Conservation (phyloP, 2,329 filamentous ascomycete genomes). For the Didymella pomorum region DNA sequence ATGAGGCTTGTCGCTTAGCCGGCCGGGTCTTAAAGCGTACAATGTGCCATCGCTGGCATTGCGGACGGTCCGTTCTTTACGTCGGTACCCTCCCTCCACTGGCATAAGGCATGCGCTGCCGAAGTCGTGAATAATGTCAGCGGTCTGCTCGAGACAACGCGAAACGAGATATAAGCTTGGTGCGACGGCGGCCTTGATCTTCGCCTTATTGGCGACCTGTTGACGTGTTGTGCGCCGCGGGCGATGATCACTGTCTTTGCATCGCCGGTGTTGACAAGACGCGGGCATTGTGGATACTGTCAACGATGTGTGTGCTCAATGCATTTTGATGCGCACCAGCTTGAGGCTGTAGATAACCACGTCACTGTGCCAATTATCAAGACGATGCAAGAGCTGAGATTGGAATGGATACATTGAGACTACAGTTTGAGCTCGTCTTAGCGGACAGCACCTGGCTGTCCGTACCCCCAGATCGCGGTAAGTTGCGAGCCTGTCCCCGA, state of each 20-base stretch:
- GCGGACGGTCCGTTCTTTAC: constrained; percentile 22
- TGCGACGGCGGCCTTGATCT: constrained; percentile 32
- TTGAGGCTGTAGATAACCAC: no score
- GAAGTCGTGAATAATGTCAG: no score
- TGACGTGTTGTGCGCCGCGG: constrained; percentile 41
- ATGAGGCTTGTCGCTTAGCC: neutral
- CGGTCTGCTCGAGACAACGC: no score
- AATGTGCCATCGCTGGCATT: constrained; percentile 28
- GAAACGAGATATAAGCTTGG: no score
- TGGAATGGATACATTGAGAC: no score
- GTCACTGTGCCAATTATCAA: no score
- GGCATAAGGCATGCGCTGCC: constrained; percentile 10
- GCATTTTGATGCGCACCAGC: no score
- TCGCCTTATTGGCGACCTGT: constrained; percentile 35
- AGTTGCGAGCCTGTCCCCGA: no score
- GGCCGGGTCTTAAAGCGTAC: constrained; percentile 25
- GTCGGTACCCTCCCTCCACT: constrained; percentile 24
- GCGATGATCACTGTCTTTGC: constrained; percentile 44
- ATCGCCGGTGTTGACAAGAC: constrained; percentile 39
- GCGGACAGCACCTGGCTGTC: no score
- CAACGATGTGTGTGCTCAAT: neutral
- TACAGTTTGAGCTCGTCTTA: no score
- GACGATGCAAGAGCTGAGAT: no score
- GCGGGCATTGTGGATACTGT: constrained; percentile 17
- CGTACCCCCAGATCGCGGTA: no score